Evolutionary conservation across 1,284 basidiomycete species (phyloP), one percentile per base, ranked within the genome.

Genomic region (Exsudoporus floridanus): DNA sequence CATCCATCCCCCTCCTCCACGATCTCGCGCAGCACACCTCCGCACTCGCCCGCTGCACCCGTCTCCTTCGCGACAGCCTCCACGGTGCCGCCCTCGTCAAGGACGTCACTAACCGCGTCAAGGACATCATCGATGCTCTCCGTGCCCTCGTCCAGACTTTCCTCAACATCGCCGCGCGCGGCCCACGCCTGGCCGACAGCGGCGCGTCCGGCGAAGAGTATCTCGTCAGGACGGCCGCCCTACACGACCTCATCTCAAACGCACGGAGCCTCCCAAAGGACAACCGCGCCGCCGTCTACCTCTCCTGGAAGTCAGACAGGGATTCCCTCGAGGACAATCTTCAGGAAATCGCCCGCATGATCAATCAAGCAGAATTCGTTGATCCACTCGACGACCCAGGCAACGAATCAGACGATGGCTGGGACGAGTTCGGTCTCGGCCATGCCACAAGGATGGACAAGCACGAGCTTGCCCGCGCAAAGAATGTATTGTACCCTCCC

Each of bases 161-260:
- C 50, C 49, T 70, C 31, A 40, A 59, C 50, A 52, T 61, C 28
- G 58, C 46, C 14, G 48, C 57, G 10, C 55, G 40, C 54, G 64
- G 45, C 35, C 61, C 50, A 16, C 52, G 50, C 57, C 56, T 37
- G 63, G 47, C 39, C 59, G 55, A 38, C 46, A 34, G 52, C 50
- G 33, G 50, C 38, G 19, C 50, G 0, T 43, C 59, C 21, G 54
- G 55, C n/a, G 73, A 78, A 28, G 78, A 80, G 23, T 85, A 88
- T 60, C 73, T 92, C 54, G 65, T 83, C 34, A 77, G 76, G 55
- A 84, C 83, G 0, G 88, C 79, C 19, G 68, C 79, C 10, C 74
- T 90, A 0, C 89, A 92, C 61, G 80, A 83, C 50, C 70, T 83
- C 33, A 80, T 90, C 54, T 76, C 82, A 30, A 74, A 68, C 44